Evolutionary conservation across 768 basidiomycete genomes (phyloP), one percentile per base, ranked within the genome.

Genomic region (Termitomyces sp.): DNA sequence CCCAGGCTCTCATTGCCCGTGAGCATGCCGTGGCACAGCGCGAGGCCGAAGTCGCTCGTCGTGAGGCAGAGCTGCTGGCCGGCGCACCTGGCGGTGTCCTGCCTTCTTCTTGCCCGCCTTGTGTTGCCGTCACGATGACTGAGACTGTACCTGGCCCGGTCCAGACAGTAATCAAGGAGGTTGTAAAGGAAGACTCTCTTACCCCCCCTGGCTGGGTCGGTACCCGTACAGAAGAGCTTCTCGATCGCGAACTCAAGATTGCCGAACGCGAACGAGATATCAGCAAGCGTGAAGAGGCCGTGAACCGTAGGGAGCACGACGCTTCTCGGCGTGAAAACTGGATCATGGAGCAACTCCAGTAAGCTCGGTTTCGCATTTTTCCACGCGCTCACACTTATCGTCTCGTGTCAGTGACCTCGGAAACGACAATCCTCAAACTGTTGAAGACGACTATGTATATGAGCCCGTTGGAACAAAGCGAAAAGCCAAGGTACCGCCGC

Each of bases 321-420:
- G 91, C 92, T 57, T 86, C 91, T 54, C 84, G 92, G 66, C 91
- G 92, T 60, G 92, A 94, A 72, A 81, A 78, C 34, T 94, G 92
- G 92, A 93, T 94, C 68, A 93, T 94, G 92, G 93, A 94, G 64
- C 92, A 94, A 68, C 84, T 94, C 40, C 86, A 91, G 93, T 94
- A 79, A 65, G 87, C 12, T 47, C 11, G 4, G 4, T 34, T 51
- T 25, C 3, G 4, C 9, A 20, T 9, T 15, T 5, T 25, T 42
- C 14, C 9, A 45, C 58, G 46, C 42, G 42, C 5, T 9, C 12
- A 31, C 12, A 25, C 37, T 68, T 46, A 61, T 63, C 31, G 14
- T 36, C 25, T 58, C 4, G 37, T 29, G 58, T n/a, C 60, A 90
- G 89, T 72, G 76, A 83, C 62, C 82, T 92, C 60, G 90, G 90